Percentiles rank a stretch among this genome's conserved stretches.
phyloP scores from a whole-genome alignment of 495 filamentous ascomycete genomes.

The Pseudomonodictys pantanalensis region DNA sequence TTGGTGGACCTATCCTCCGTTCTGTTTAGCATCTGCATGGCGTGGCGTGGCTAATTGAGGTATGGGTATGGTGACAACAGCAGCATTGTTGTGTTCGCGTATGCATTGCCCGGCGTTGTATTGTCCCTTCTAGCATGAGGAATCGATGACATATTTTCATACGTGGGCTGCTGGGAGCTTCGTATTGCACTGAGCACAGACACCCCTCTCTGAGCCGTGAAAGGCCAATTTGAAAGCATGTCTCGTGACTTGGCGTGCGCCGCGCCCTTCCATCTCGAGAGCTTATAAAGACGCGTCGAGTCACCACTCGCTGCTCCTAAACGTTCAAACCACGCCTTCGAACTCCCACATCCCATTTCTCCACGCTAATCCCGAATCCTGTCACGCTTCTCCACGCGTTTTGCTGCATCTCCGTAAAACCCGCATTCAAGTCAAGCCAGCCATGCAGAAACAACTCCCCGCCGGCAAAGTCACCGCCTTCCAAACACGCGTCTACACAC shows the following conservation, averaged over 20 bases:
- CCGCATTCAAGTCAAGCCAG: too few relatives aligned
- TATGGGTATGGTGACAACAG: neutral
- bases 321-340: neutral
- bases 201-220: conserved; percentile 7
- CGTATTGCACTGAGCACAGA: too few relatives aligned
- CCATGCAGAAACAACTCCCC: conserved; percentile 22
- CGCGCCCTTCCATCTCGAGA: neutral
- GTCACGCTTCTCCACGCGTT: too few relatives aligned
- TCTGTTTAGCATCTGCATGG: neutral
- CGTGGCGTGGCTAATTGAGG: neutral
- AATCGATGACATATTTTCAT: too few relatives aligned
- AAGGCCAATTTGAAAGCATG: conserved; percentile 23
- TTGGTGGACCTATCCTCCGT: neutral
- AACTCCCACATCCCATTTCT: neutral
- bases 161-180: too few relatives aligned
- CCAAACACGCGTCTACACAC: conserved; percentile 55
- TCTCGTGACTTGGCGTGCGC: conserved; percentile 10
- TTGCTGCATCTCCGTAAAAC: too few relatives aligned
- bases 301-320: neutral
- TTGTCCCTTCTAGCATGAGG: too few relatives aligned
- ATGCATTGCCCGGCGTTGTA: too few relatives aligned
- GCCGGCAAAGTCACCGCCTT: conserved; percentile 32
- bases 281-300: neutral
- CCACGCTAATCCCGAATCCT: too few relatives aligned
- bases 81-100: too few relatives aligned